Conservation (phyloP, 139 green algal genomes). For the Coccomyxa sp. region DNA sequence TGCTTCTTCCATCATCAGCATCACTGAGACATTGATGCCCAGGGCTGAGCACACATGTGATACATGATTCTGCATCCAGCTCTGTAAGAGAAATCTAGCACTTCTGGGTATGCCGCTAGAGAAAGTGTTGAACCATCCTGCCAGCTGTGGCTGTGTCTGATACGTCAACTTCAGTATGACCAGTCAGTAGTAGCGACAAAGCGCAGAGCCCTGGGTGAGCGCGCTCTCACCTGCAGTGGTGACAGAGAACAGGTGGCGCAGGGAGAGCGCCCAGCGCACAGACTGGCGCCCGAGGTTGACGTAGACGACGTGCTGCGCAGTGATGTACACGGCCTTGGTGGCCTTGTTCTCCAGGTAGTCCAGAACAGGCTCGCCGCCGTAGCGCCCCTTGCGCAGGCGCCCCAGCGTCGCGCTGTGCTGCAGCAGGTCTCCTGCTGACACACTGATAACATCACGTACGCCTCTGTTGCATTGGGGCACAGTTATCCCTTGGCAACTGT, state of each 20-base stretch:
- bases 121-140: neutral
- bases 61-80: neutral
- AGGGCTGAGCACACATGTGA: no score
- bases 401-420: conserved; percentile 12
- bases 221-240: conserved; percentile 3
- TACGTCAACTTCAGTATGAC: neutral
- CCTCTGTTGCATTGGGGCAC: neutral
- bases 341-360: conserved; percentile 40
- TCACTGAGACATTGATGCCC: no score
- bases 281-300: conserved; percentile 18
- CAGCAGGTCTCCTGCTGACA: conserved; percentile 5
- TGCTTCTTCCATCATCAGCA: neutral
- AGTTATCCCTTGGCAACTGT: no score
- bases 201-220: neutral
- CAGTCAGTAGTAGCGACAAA: neutral
- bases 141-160: neutral
- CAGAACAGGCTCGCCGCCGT: conserved; percentile 15
- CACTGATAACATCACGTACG: neutral
- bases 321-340: conserved; percentile 32
- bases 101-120: neutral
- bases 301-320: conserved; percentile 24
- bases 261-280: conserved; percentile 23
- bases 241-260: conserved; percentile 15
- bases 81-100: no score
- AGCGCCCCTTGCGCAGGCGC: conserved; percentile 13